These are phyloP conservation scores for Colletotrichum falcatum DNA, from an alignment of 2,329 filamentous ascomycete genomes.

Conservation along the genomic window DNA sequence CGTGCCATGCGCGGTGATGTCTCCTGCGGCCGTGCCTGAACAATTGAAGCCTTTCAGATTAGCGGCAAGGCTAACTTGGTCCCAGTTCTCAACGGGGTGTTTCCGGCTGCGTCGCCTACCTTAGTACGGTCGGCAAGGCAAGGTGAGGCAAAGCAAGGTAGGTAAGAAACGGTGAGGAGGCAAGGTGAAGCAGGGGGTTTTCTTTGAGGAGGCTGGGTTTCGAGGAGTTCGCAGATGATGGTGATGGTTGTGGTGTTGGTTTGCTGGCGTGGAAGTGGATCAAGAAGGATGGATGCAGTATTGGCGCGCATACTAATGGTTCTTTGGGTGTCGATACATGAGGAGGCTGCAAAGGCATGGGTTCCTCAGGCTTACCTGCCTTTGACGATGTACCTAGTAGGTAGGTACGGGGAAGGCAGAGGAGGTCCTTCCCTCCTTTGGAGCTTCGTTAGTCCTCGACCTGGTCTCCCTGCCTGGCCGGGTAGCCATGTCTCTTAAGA, in stretches of 20 bases:
- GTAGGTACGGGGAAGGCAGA: background rate
- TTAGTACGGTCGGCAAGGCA: constrained; percentile 12
- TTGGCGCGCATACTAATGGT: constrained; percentile 2
- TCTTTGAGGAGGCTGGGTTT: constrained; percentile 28
- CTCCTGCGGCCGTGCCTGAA: constrained; percentile 28
- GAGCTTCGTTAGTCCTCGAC: too few species aligned
- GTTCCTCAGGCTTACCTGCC: constrained; percentile 19
- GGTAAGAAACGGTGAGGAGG: constrained; percentile 28
- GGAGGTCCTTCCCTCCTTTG: background rate
- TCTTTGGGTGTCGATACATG: constrained; percentile 35
- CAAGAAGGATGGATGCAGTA: constrained; percentile 19
- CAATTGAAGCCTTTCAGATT: constrained; percentile 3
- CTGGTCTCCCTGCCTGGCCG: background rate
- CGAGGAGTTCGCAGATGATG: constrained; percentile 9
- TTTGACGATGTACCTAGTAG: background rate
- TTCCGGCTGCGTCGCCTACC: constrained; percentile 8
- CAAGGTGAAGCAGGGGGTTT: constrained; percentile 22
- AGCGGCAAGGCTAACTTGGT: constrained; percentile 36
- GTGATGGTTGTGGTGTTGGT: constrained; percentile 15
- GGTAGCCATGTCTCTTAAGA: background rate
- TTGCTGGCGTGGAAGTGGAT: constrained; percentile 31
- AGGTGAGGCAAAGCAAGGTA: constrained; percentile 12
- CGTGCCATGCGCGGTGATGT: constrained; percentile 4
- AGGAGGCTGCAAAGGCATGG: constrained; percentile 13
- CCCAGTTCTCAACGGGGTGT: constrained; percentile 34